Evolutionary conservation across 345 rosid genomes (phyloP), one percentile per base, ranked within the genome.

Genomic region (Eucalyptus guilfoylei): DNA sequence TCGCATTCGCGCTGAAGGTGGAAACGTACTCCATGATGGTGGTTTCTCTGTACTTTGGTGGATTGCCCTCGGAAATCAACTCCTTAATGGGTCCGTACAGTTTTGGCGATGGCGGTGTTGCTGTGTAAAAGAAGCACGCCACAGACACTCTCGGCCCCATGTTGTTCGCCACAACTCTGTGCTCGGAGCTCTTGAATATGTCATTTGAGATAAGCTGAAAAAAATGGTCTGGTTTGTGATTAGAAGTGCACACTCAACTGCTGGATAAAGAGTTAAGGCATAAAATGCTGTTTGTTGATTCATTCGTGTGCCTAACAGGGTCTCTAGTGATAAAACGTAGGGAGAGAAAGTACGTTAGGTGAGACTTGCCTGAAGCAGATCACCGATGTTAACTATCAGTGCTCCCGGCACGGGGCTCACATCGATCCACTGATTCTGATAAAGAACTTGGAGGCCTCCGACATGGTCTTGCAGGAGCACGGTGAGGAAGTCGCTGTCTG

Each of bases 11-110:
- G 24, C 60, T 64, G 91, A 52, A 89, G 87, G 58, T 72, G 44
- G 32, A 45, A 1, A 86, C 85, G 64, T 90, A 87, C 14, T 94
- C 94, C 47, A 76, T 76, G 47, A 93, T 44, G 3, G 94, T 92
- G 64, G 91, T 92, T 49, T 88, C 94, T 88, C 92, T 93, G 90
- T 93, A 95, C 69, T 90, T 92, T 7, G 92, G 94, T 86, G 94
- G 92, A 91, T 91, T 90, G 13, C 87, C 94, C 89, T 93, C 92
- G 6, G 95, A 93, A 80, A 93, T 89, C 88, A 94, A 62, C 91
- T 95, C 92, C 49, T 89, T 37, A 28, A 92, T 90, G 14, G 93
- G 93, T 48, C 90, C 92, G 26, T 89, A 92, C 47, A 40, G 12
- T 86, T 48, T 89, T 86, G 83, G 44, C 2, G 64, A 58, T 58